phyloP scores from a whole-genome alignment of 441 rosid genomes.

The Lepidium campestre region DNA sequence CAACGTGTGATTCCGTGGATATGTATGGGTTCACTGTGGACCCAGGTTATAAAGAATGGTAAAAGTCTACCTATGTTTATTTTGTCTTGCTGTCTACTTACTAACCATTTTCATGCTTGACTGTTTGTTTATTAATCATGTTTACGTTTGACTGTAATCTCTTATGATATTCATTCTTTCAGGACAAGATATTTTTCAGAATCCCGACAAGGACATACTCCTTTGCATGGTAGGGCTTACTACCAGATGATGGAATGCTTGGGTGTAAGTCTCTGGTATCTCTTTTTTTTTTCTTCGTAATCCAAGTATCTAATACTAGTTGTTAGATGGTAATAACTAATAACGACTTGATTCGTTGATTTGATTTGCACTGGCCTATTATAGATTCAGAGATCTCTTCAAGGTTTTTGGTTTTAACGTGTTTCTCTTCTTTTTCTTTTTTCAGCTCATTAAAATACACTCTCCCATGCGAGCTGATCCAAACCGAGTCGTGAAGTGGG shows the following conservation, averaged over 20 bases:
- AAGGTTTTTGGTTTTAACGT: neutral
- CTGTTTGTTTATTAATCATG: neutral
- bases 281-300: neutral
- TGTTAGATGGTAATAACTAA: neutral
- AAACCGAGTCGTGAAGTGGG: constrained; percentile 60
- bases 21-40: constrained; percentile 98
- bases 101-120: neutral
- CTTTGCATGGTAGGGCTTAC: constrained; percentile 92
- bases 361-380: neutral
- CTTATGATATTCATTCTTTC: constrained; percentile 22
- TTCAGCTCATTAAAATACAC: constrained; percentile 85
- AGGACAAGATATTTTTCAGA: constrained; percentile 98
- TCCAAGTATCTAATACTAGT: neutral
- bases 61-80: constrained; percentile 6
- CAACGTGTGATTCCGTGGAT: constrained; percentile 82
- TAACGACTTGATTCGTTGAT: neutral
- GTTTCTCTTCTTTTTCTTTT: constrained; percentile 13
- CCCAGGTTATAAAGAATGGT: constrained; percentile 98
- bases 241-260: constrained; percentile 99
- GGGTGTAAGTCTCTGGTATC: constrained; percentile 56
- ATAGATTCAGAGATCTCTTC: neutral
- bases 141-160: neutral
- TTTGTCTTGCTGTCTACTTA: neutral
- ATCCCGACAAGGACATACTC: constrained; percentile 94
- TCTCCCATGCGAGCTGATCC: constrained; percentile 88